phyloP scores from a whole-genome alignment of 1,284 basidiomycete genomes.

The Heterobasidion occidentale region DNA sequence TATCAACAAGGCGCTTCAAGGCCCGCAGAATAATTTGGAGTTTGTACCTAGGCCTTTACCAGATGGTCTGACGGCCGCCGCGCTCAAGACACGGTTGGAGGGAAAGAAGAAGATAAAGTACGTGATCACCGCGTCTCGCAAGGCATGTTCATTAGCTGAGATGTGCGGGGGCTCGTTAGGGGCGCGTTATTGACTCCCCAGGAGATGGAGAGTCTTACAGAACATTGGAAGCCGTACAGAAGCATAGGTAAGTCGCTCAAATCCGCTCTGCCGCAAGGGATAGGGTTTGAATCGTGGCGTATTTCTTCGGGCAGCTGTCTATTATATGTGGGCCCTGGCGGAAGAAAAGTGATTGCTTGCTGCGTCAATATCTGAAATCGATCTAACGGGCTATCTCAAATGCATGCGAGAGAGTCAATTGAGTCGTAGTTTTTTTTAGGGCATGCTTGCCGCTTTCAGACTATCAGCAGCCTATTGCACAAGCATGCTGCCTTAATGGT shows the following conservation, averaged over 20 bases:
- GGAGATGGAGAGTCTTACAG: constrained; percentile 79
- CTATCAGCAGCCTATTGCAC: too few relatives aligned
- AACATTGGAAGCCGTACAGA: constrained; percentile 73
- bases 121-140: constrained; percentile 16
- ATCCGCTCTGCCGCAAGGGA: neutral
- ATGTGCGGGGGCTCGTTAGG: constrained; percentile 26
- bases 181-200: constrained; percentile 71
- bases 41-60: constrained; percentile 38
- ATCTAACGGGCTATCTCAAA: too few relatives aligned
- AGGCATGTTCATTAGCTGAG: neutral
- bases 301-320: constrained; percentile 31
- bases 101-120: constrained; percentile 85
- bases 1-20: constrained; percentile 40
- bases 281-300: neutral
- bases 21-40: constrained; percentile 9
- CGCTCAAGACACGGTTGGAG: constrained; percentile 57
- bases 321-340: constrained; percentile 56
- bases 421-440: too few relatives aligned
- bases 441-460: too few relatives aligned
- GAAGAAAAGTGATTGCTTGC: constrained; percentile 18
- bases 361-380: too few relatives aligned
- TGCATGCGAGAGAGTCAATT: too few relatives aligned
- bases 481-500: too few relatives aligned
- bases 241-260: constrained; percentile 49
- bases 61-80: constrained; percentile 49